Evolutionary conservation across 108 stramenopile genomes (phyloP).

Genomic region (Skeletonema grethae): DNA sequence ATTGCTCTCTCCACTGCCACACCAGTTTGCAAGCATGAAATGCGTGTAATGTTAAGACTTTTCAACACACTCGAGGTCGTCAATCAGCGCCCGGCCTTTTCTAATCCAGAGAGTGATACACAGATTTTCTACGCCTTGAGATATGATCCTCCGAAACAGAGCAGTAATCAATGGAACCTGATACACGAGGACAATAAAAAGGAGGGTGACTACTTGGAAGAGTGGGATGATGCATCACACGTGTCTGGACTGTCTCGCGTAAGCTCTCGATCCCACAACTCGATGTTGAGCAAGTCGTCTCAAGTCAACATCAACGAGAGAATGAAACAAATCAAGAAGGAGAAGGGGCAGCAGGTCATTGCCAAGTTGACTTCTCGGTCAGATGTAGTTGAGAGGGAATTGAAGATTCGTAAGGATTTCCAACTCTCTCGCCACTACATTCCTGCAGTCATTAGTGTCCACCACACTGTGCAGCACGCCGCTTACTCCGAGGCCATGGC

Average conservation of each 20-base stretch:
- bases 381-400: slow-evolving; percentile 84
- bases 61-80: slow-evolving; percentile 85
- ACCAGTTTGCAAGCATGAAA: slow-evolving; percentile 83
- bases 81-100: slow-evolving; percentile 80
- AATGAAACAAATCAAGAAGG: slow-evolving; percentile 72
- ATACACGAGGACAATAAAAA: slow-evolving; percentile 81
- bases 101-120: slow-evolving; percentile 78
- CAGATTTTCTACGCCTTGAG: slow-evolving; percentile 84
- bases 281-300: slow-evolving; percentile 54
- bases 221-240: slow-evolving; percentile 78
- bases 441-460: slow-evolving; percentile 86
- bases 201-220: slow-evolving; percentile 73
- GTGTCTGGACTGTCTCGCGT: slow-evolving; percentile 71
- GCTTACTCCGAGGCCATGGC: slow-evolving; percentile 91
- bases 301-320: slow-evolving; percentile 80
- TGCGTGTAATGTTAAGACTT: slow-evolving; percentile 81
- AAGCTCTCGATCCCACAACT: slow-evolving; percentile 72
- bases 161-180: slow-evolving; percentile 66
- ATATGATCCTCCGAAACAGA: slow-evolving; percentile 70
- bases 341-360: slow-evolving; percentile 89
- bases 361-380: slow-evolving; percentile 84
- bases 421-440: slow-evolving; percentile 87
- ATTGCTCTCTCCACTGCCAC: slow-evolving; percentile 79
- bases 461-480: slow-evolving; percentile 88
- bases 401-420: slow-evolving; percentile 82